These are phyloP conservation scores for Tetrahymena borealis DNA, from an alignment of 73 alveolate genomes.

Conservation along the genomic window DNA sequence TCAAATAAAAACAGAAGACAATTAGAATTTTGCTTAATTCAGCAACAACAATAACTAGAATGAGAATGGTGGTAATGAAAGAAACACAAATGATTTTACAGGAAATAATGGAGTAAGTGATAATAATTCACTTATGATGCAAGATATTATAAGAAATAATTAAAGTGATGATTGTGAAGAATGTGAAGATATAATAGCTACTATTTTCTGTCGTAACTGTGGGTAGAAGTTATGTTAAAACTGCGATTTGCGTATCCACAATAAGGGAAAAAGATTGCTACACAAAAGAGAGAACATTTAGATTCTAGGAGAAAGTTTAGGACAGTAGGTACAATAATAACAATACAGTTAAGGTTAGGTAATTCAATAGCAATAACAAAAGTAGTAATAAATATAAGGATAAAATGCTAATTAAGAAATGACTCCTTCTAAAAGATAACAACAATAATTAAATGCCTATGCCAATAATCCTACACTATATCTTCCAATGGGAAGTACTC, in stretches of 20 bases:
- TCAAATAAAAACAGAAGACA: neutral
- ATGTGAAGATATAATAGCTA: slow-evolving; percentile 57
- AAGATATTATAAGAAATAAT: neutral
- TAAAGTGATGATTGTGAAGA: slow-evolving; percentile 48
- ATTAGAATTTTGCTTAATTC: neutral
- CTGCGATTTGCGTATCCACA: slow-evolving; percentile 56
- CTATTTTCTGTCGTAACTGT: slow-evolving; percentile 51
- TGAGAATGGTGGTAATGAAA: neutral
- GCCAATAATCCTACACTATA: neutral
- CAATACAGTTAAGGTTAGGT: neutral
- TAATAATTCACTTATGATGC: neutral
- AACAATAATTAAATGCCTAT: neutral
- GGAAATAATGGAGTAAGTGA: neutral
- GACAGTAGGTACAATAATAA: neutral
- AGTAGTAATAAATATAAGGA: neutral
- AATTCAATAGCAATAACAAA: neutral
- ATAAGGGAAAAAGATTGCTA: slow-evolving; percentile 59
- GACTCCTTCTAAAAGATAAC: neutral
- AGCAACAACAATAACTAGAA: neutral
- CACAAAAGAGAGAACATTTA: slow-evolving; percentile 33
- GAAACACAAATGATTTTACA: neutral
- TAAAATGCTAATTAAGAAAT: neutral
- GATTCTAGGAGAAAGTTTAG: neutral
- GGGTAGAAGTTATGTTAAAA: slow-evolving; percentile 50
- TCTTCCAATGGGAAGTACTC: neutral